Evolutionary conservation across 2,329 filamentous ascomycete genomes (phyloP), one percentile per base, ranked within the genome.

Genomic region (Thelonectria blattea): DNA sequence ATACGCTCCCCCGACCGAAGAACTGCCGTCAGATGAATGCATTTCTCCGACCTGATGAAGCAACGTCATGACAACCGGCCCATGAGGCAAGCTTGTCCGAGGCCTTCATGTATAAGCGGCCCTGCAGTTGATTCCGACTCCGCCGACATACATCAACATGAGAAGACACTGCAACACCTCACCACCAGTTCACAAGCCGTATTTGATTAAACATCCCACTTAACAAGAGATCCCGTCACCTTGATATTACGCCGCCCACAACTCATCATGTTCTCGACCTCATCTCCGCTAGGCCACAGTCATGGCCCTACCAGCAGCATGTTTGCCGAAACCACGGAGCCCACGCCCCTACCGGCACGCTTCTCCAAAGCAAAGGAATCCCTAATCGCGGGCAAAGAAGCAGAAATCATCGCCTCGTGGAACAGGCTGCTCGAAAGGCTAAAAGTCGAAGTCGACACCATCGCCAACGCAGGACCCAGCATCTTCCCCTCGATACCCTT

Each of bases 401-500:
- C 71, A 6, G 71, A 71, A 30, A 64, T 83, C 37, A 56, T 47
- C 12, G 62, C 72, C 9, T 77, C 76, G 8, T 82, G 79, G 79
- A 67, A 70, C 54, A 70, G 77, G 41, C 67, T 82, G 3, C 71
- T 82, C 7, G 60, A 63, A 20, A 72, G 71, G 41, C 64, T 82
- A 4, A 71, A 66, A 9, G 58, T 62, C 10, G 79, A 82, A 62
- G 75, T 79, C 42, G 73, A 76, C 41, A 66, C 68, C 7, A 74
- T 82, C 37, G 58, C 59, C 51, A 60, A 56, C 2, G 50, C 61
- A 10, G 74, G 73, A 39, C 62, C 69, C 22, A 69, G 71, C 24
- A 75, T 79, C 32, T 77, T 81, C 50, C 80, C 80, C n/a, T 71
- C 70, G 17, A 76, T 81, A n/a, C 69, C 76, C 24, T 81, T 76